Evolutionary conservation across 148 eudicot species (phyloP).

Genomic region (Limonium bicolor): DNA sequence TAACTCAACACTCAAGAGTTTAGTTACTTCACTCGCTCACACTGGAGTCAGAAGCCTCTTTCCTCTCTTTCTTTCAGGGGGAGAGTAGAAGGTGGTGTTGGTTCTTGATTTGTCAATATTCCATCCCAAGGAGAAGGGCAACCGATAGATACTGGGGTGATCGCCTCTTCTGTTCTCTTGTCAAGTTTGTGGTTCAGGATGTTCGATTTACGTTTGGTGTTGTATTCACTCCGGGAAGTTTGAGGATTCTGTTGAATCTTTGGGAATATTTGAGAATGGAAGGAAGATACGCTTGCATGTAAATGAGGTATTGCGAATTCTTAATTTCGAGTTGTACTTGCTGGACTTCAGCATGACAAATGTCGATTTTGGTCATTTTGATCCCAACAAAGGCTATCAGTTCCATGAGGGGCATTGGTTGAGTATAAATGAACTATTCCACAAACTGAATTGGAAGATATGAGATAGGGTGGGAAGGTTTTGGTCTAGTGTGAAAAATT

Average conservation of each 20-base stretch:
- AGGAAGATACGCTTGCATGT: slow-evolving; percentile 31
- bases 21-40: too few relatives aligned
- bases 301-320: slow-evolving; percentile 45
- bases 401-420: slow-evolving; percentile 84
- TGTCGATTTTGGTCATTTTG: slow-evolving; percentile 61
- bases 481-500: slow-evolving; percentile 32
- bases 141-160: slow-evolving; percentile 61
- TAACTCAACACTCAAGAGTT: too few relatives aligned
- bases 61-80: slow-evolving; percentile 8
- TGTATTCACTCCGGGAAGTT: slow-evolving; percentile 61
- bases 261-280: slow-evolving; percentile 26
- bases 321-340: slow-evolving; percentile 72
- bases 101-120: slow-evolving; percentile 60
- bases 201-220: slow-evolving; percentile 55
- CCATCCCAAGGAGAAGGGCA: slow-evolving; percentile 97
- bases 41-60: not conserved
- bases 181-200: slow-evolving; percentile 53
- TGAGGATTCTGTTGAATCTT: slow-evolving; percentile 18
- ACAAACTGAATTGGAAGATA: slow-evolving; percentile 39
- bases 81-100: slow-evolving; percentile 34
- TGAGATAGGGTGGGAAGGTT: slow-evolving; percentile 64
- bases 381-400: slow-evolving; percentile 66
- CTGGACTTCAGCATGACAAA: slow-evolving; percentile 47
- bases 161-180: slow-evolving; percentile 17
- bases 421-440: slow-evolving; percentile 71